A percentile compares a stretch with the other conserved stretches of the same genome.
phyloP scores from a whole-genome alignment of 345 rosid species.

The Eutrema yunnanense region DNA sequence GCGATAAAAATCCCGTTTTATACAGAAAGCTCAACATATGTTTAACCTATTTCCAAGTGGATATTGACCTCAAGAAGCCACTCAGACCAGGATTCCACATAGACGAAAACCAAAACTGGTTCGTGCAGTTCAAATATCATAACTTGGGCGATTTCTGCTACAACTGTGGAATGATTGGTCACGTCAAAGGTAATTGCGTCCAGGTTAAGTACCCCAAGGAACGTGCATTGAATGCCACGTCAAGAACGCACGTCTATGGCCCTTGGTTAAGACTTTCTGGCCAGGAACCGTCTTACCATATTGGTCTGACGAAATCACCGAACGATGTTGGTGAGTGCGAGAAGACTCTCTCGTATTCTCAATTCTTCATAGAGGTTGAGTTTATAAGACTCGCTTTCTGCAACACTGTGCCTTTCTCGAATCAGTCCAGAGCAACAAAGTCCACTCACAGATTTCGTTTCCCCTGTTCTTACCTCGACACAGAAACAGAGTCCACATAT shows the following conservation, averaged over 20 bases:
- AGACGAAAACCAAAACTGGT: not conserved
- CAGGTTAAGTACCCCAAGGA: too few relatives aligned
- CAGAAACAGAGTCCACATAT: not conserved
- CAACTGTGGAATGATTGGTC: constrained; percentile 20
- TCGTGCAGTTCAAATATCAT: not conserved
- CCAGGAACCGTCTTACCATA: not conserved
- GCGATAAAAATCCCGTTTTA: not conserved
- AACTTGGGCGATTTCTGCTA: constrained; percentile 12
- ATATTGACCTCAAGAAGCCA: constrained; percentile 16
- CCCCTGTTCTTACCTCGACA: constrained; percentile 15
- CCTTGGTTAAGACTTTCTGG: not conserved
- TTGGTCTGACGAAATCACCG: not conserved
- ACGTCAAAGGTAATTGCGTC: not conserved
- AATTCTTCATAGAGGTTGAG: too few relatives aligned
- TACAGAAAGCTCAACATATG: not conserved
- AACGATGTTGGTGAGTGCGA: not conserved
- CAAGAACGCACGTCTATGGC: constrained; percentile 10
- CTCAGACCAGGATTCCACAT: constrained; percentile 7
- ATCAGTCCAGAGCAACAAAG: not conserved
- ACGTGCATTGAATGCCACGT: not conserved
- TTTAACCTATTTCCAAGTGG: not conserved
- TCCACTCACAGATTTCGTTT: constrained; percentile 7
- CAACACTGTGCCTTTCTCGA: not conserved
- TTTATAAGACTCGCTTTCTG: not conserved
- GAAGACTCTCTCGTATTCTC: not conserved